phyloP scores from a whole-genome alignment of 495 filamentous ascomycete species.

The Xylaria flabelliformis region DNA sequence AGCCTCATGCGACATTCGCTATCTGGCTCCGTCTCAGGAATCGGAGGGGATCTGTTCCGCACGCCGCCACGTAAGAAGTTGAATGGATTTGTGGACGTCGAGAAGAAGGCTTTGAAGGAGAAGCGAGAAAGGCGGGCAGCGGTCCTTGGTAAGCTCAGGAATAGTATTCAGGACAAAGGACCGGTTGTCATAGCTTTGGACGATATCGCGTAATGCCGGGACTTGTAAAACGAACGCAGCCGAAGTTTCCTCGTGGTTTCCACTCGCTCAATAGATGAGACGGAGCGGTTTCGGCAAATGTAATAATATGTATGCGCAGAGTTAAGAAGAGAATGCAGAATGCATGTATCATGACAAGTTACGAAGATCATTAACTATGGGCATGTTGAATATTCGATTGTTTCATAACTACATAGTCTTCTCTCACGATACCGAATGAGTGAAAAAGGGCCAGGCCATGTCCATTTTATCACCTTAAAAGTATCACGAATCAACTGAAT shows the following conservation, averaged over 20 bases:
- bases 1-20: slow-evolving; percentile 37
- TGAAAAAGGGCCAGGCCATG: background rate
- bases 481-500: background rate
- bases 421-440: too few species aligned
- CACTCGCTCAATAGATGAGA: background rate
- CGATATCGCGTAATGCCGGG: slow-evolving; percentile 36
- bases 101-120: slow-evolving; percentile 57
- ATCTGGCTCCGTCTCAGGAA: slow-evolving; percentile 52
- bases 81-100: slow-evolving; percentile 57
- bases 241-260: background rate
- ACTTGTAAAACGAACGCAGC: background rate
- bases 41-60: slow-evolving; percentile 44
- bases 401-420: background rate
- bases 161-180: slow-evolving; percentile 46
- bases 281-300: background rate
- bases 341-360: background rate
- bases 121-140: slow-evolving; percentile 62
- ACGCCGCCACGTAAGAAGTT: slow-evolving; percentile 61
- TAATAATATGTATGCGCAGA: slow-evolving; percentile 5
- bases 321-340: background rate
- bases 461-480: background rate
- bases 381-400: background rate
- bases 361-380: background rate
- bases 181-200: slow-evolving; percentile 46
- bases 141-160: slow-evolving; percentile 53